A percentile compares a stretch with the other conserved stretches of the same genome.
These are phyloP conservation scores for Phytophthora litchii DNA, from an alignment of 352 stramenopile species.

Conservation along the genomic window DNA sequence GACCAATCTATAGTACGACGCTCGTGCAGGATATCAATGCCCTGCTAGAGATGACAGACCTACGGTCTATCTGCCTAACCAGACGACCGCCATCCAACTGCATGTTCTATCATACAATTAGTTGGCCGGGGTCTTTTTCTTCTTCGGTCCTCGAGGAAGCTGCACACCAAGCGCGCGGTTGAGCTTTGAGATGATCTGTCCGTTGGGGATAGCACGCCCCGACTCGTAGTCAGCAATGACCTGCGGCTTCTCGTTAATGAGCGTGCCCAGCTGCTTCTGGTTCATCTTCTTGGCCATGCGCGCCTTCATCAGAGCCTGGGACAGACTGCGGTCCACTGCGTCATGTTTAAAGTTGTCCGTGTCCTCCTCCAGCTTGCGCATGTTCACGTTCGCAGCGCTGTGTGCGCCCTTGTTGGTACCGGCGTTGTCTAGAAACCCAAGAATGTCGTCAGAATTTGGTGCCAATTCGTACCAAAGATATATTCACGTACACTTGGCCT, in stretches of 20 bases:
- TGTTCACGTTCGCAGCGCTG: constrained; percentile 74
- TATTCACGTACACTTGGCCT: constrained; percentile 67
- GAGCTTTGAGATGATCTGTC: constrained; percentile 97
- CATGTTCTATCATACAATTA: constrained; percentile 25
- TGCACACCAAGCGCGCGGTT: constrained; percentile 93
- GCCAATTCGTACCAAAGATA: neutral
- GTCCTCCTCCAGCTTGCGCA: constrained; percentile 92
- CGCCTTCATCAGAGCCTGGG: constrained; percentile 95
- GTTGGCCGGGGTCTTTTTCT: constrained; percentile 55
- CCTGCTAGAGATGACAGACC: constrained; percentile 15
- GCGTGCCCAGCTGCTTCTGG: constrained; percentile 97
- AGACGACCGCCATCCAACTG: constrained; percentile 26
- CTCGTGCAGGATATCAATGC: constrained; percentile 1
- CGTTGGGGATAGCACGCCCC: constrained; percentile 97
- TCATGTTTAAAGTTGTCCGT: constrained; percentile 91
- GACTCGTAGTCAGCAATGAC: constrained; percentile 98
- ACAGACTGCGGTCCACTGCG: constrained; percentile 84
- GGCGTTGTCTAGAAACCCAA: constrained; percentile 48
- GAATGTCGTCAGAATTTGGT: neutral
- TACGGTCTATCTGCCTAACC: constrained; percentile 22
- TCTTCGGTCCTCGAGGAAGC: constrained; percentile 79
- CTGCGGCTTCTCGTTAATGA: constrained; percentile 96
- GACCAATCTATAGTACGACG: constrained; percentile 45
- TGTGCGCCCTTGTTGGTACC: constrained; percentile 90
- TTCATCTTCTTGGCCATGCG: constrained; percentile 98